phyloP scores from a whole-genome alignment of 768 basidiomycete species.

The Tulasnella sp. region DNA sequence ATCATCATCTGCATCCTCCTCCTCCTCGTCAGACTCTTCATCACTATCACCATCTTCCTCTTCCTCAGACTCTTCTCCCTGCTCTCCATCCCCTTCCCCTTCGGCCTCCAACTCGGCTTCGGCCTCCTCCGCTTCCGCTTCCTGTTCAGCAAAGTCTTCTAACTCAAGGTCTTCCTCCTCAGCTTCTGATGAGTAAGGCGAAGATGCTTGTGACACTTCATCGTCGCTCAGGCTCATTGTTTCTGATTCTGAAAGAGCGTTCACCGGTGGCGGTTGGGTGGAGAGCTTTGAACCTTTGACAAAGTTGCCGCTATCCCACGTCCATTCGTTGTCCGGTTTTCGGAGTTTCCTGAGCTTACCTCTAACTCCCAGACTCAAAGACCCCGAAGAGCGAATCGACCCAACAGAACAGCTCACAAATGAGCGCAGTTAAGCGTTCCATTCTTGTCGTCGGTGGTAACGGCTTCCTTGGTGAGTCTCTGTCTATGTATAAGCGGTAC shows the following conservation, averaged over 20 bases:
- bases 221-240: constrained; percentile 2
- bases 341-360: too few relatives aligned
- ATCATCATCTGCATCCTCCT: constrained; percentile 16
- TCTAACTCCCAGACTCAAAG: too few relatives aligned
- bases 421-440: background rate
- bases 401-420: background rate
- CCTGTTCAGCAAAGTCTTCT: constrained; percentile 18
- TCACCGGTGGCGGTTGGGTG: background rate
- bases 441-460: constrained; percentile 97
- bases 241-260: background rate
- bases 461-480: constrained; percentile 75
- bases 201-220: background rate
- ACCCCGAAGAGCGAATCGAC: background rate
- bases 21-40: constrained; percentile 19
- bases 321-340: background rate
- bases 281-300: too few relatives aligned
- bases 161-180: constrained; percentile 13
- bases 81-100: constrained; percentile 11
- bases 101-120: constrained; percentile 12
- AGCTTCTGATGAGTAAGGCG: background rate
- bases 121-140: constrained; percentile 18
- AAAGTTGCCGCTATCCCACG: background rate
- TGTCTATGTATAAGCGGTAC: background rate
- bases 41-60: constrained; percentile 20
- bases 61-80: constrained; percentile 15